A percentile compares a stretch with the other conserved stretches of the same genome.
phyloP scores from a whole-genome alignment of 1,284 basidiomycete genomes.

The Ceratobasidium sp. region DNA sequence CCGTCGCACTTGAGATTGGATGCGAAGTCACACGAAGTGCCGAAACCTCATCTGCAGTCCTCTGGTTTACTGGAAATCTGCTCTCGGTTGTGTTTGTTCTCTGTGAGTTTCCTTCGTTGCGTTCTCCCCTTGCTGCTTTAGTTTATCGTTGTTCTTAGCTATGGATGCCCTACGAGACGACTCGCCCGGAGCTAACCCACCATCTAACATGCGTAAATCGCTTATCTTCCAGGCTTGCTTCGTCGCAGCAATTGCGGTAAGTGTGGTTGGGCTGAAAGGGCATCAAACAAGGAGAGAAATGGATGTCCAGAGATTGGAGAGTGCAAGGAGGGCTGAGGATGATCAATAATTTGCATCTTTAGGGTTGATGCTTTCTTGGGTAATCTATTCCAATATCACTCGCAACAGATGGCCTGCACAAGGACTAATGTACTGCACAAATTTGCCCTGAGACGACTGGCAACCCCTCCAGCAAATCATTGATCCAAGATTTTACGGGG shows the following conservation, averaged over 20 bases:
- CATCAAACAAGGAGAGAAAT: conserved; percentile 43
- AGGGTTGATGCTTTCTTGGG: background rate
- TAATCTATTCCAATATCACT: background rate
- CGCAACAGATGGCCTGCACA: no score
- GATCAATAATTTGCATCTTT: conserved; percentile 1
- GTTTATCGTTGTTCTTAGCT: background rate
- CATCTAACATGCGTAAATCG: conserved; percentile 44
- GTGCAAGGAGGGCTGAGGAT: background rate
- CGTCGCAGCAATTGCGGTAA: conserved; percentile 15
- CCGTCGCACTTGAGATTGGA: conserved; percentile 76
- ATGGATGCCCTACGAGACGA: conserved; percentile 35
- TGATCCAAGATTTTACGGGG: no score
- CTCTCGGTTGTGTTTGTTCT: conserved; percentile 72
- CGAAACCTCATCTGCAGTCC: conserved; percentile 74
- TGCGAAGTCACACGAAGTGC: conserved; percentile 81
- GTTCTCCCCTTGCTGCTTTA: background rate
- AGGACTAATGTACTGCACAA: no score
- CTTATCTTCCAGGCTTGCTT: conserved; percentile 46
- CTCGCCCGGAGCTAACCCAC: conserved; percentile 41
- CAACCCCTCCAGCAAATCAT: no score
- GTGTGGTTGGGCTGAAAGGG: conserved; percentile 38
- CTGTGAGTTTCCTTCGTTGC: conserved; percentile 57
- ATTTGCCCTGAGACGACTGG: no score
- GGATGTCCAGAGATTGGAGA: conserved; percentile 36
- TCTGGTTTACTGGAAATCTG: conserved; percentile 80